These are phyloP conservation scores for Trichoderma sp. DNA, from an alignment of 2,329 filamentous ascomycete genomes.

Conservation along the genomic window DNA sequence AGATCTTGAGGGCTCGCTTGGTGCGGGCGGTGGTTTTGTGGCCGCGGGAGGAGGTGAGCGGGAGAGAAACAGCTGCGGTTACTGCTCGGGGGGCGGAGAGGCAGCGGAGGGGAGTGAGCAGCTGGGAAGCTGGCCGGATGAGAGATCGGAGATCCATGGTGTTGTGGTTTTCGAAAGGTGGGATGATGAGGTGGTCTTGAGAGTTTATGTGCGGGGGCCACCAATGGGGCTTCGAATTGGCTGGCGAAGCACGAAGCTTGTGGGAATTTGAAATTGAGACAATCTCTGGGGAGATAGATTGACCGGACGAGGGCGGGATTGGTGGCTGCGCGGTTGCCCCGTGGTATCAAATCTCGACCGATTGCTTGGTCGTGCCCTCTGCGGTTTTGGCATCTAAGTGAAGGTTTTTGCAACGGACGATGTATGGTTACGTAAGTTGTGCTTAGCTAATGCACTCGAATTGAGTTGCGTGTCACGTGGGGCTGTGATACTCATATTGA, in stretches of 20 bases:
- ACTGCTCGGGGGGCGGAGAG: not conserved
- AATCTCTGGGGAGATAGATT: not conserved
- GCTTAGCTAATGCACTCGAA: not conserved
- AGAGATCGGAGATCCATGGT: constrained; percentile 38
- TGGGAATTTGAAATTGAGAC: not conserved
- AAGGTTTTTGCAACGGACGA: not conserved
- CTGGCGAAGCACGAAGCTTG: not conserved
- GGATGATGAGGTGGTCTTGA: not conserved
- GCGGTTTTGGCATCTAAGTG: not conserved
- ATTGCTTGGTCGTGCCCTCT: not conserved
- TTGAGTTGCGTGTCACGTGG: not conserved
- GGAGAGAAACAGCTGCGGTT: constrained; percentile 14
- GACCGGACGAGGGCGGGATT: constrained; percentile 21
- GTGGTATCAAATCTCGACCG: not conserved
- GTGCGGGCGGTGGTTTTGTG: constrained; percentile 54
- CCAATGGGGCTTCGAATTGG: not conserved
- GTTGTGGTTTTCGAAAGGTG: not conserved
- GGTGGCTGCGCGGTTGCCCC: not conserved
- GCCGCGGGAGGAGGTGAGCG: constrained; percentile 36
- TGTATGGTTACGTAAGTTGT: not conserved
- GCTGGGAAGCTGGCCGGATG: constrained; percentile 35
- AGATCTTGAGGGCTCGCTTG: constrained; percentile 56
- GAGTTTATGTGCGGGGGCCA: no score
- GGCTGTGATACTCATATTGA: not conserved
- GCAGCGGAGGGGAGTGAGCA: constrained; percentile 30